These are phyloP conservation scores for Pythium dissimile DNA, from an alignment of 352 stramenopile genomes.

Conservation along the genomic window DNA sequence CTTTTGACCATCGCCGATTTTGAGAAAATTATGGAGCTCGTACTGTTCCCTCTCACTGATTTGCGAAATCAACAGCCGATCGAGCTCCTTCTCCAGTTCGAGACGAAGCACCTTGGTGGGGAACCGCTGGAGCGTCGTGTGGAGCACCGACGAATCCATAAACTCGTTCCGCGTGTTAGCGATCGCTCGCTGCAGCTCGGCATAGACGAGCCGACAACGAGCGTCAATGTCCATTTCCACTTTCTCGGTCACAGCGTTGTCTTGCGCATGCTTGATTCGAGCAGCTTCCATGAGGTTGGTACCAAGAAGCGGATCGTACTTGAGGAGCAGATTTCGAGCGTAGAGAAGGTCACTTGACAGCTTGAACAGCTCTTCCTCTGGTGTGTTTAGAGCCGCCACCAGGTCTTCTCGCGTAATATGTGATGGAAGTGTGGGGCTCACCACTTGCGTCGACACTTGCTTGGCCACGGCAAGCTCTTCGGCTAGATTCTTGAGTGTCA, in stretches of 20 bases:
- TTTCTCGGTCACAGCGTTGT: slow-evolving; percentile 23
- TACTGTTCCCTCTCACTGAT: slow-evolving; percentile 70
- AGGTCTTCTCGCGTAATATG: slow-evolving; percentile 60
- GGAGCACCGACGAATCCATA: slow-evolving; percentile 89
- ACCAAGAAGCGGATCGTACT: slow-evolving; percentile 55
- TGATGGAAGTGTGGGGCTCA: slow-evolving; percentile 24
- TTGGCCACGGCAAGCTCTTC: slow-evolving; percentile 3
- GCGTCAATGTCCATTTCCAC: slow-evolving; percentile 84
- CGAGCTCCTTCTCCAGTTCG: slow-evolving; percentile 91
- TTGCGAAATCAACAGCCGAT: slow-evolving; percentile 86
- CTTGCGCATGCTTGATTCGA: slow-evolving; percentile 32
- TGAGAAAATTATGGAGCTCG: slow-evolving; percentile 51
- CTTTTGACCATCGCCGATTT: neutral
- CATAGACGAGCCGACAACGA: slow-evolving; percentile 83
- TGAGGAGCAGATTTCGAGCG: slow-evolving; percentile 56
- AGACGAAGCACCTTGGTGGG: slow-evolving; percentile 83
- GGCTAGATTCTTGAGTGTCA: slow-evolving; percentile 42
- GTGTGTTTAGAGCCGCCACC: slow-evolving; percentile 50
- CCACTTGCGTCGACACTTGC: too few species aligned
- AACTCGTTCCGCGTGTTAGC: slow-evolving; percentile 79
- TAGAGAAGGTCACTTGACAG: slow-evolving; percentile 52
- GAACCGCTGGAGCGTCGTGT: slow-evolving; percentile 89
- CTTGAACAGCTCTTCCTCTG: slow-evolving; percentile 74
- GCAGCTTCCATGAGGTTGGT: slow-evolving; percentile 47
- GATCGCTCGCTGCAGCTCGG: slow-evolving; percentile 88